phyloP scores from a whole-genome alignment of 129 eudicot genomes.

The Heracleum sosnowskyi region DNA sequence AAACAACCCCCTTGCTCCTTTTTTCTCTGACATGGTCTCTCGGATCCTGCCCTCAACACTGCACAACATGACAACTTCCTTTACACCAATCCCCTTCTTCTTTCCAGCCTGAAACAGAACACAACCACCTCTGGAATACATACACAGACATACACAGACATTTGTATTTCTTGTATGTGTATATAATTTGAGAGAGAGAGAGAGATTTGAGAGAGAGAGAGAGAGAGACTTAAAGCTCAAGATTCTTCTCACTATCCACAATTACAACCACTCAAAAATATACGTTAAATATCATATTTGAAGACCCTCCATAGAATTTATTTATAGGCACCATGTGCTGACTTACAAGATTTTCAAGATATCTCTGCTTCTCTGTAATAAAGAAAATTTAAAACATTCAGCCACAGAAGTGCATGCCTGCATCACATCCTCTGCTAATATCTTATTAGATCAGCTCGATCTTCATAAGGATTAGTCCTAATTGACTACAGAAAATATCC shows the following conservation, averaged over 20 bases:
- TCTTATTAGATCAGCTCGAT: conserved; percentile 24
- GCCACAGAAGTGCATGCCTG: conserved; percentile 5
- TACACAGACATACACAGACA: conserved; percentile 11
- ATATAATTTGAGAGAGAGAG: conserved; percentile 10
- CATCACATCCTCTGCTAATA: conserved; percentile 11
- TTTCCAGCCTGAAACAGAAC: conserved; percentile 24
- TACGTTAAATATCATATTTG: background rate
- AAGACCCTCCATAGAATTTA: background rate
- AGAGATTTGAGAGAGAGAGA: background rate
- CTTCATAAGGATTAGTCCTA: conserved; percentile 8
- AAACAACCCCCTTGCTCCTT: background rate
- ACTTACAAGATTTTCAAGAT: conserved; percentile 2
- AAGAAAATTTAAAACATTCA: conserved; percentile 11
- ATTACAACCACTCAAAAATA: conserved; percentile 10
- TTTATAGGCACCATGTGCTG: background rate
- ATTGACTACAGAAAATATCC: background rate
- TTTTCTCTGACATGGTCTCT: conserved; percentile 17
- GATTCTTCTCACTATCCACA: conserved; percentile 17
- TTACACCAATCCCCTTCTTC: conserved; percentile 22
- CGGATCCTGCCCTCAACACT: conserved; percentile 19
- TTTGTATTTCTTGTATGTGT: background rate
- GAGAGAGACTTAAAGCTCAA: conserved; percentile 27
- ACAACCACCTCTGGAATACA: conserved; percentile 19
- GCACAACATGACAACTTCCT: conserved; percentile 24
- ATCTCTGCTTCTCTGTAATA: conserved; percentile 1